Conservation (phyloP, 768 basidiomycete species). For the Cubamyces lactineus region DNA sequence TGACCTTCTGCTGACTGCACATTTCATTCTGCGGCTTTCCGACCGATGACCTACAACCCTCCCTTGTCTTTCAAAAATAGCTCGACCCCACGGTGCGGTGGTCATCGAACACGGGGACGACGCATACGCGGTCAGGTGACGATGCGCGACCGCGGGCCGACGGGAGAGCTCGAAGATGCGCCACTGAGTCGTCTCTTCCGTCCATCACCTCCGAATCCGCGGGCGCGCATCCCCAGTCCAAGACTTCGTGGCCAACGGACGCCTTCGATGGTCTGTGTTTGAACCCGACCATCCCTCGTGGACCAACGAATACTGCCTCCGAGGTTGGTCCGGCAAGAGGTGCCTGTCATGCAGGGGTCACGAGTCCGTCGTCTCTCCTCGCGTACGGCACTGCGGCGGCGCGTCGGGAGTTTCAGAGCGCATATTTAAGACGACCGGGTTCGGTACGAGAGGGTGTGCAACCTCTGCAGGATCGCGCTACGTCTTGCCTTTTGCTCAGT, state of each 20-base stretch:
- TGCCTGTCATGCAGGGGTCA: slow-evolving; percentile 9
- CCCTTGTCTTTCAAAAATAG: background rate
- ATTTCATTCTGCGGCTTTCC: slow-evolving; percentile 7
- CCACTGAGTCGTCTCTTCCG: background rate
- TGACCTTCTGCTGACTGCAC: slow-evolving; percentile 10
- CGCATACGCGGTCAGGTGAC: slow-evolving; percentile 14
- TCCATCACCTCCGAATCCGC: background rate
- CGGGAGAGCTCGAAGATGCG: background rate
- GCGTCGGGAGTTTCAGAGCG: background rate
- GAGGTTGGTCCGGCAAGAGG: slow-evolving; percentile 12
- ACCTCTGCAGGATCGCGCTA: background rate
- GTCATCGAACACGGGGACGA: background rate
- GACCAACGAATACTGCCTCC: background rate
- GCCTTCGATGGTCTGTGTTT: background rate
- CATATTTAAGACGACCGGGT: slow-evolving; percentile 4
- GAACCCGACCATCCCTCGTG: background rate
- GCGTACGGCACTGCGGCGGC: slow-evolving; percentile 6
- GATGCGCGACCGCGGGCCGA: slow-evolving; percentile 2
- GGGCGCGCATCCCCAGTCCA: background rate
- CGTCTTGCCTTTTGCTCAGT: background rate
- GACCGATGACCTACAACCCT: background rate
- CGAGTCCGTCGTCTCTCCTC: background rate
- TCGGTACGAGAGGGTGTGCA: background rate
- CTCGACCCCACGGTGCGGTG: background rate
- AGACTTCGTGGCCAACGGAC: background rate